phyloP scores from a whole-genome alignment of 441 rosid species.

The Jatropha podagrica region DNA sequence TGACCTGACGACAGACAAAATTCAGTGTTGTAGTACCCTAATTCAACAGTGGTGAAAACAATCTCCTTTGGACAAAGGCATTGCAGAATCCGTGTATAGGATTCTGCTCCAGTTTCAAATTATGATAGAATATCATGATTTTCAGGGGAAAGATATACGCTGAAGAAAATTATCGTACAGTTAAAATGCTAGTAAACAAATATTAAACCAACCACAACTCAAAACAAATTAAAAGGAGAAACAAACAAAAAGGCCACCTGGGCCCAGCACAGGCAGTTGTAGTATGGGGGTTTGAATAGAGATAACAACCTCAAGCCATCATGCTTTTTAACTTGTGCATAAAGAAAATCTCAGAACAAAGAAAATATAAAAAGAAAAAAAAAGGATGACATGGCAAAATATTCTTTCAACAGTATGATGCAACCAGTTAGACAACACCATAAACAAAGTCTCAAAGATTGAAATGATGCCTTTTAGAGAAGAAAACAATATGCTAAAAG shows the following conservation, averaged over 20 bases:
- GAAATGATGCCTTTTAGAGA: not conserved
- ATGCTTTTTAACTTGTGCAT: not conserved
- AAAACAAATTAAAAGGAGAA: not conserved
- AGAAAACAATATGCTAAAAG: conserved; percentile 10
- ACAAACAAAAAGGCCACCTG: not conserved
- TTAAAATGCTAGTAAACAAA: not conserved
- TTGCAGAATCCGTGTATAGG: not conserved
- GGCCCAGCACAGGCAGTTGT: not conserved
- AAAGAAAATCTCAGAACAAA: not conserved
- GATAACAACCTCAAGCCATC: not conserved
- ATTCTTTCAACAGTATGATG: not conserved
- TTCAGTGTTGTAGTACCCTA: not conserved
- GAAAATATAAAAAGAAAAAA: conserved; percentile 1
- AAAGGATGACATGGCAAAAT: not conserved
- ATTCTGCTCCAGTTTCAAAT: not conserved
- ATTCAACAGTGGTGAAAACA: not conserved
- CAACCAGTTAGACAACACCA: not conserved
- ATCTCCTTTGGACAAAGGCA: not conserved
- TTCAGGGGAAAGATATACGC: not conserved
- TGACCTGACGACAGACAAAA: not conserved
- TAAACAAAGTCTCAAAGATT: not conserved
- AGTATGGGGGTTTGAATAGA: not conserved
- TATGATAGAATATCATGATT: not conserved
- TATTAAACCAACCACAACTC: not conserved
- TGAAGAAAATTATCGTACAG: not conserved